phyloP scores from a whole-genome alignment of 176 grass and related monocot species.

The Echinochloa phyllopogon region DNA sequence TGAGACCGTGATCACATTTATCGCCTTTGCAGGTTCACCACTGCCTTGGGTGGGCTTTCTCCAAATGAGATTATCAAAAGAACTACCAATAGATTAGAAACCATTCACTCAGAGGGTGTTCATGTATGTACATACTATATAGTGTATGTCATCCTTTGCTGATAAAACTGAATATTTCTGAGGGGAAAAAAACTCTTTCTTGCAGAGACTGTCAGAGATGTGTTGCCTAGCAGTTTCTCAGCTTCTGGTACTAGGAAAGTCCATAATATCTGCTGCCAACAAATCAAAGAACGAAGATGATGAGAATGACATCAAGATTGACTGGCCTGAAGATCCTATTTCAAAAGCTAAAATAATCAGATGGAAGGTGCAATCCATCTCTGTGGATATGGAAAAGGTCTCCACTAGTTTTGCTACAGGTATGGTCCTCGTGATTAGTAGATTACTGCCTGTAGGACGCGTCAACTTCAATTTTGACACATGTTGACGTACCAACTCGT shows the following conservation, averaged over 20 bases:
- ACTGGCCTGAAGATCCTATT: constrained; percentile 88
- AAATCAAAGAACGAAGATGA: constrained; percentile 68
- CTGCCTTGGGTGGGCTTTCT: constrained; percentile 79
- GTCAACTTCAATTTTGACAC: constrained; percentile 25
- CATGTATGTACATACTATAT: constrained; percentile 69
- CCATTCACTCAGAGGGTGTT: constrained; percentile 92
- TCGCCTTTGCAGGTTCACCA: constrained; percentile 65
- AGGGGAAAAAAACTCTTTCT: constrained; percentile 6
- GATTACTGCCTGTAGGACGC: background rate
- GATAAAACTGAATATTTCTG: constrained; percentile 37
- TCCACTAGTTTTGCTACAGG: constrained; percentile 87
- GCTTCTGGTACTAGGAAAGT: constrained; percentile 86
- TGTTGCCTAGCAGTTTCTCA: constrained; percentile 94
- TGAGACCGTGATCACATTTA: background rate
- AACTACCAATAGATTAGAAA: constrained; percentile 87
- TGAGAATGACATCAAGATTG: constrained; percentile 66
- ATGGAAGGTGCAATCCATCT: constrained; percentile 80
- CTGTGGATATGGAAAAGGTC: constrained; percentile 76
- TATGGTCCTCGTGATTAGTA: constrained; percentile 6
- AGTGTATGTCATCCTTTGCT: constrained; percentile 16
- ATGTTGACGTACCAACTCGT: background rate
- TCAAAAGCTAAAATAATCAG: constrained; percentile 93
- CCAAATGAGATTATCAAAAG: constrained; percentile 88
- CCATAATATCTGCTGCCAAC: constrained; percentile 69
- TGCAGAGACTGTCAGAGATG: constrained; percentile 92